phyloP scores from a whole-genome alignment of 352 stramenopile species.

The Blastocystis sp. region DNA sequence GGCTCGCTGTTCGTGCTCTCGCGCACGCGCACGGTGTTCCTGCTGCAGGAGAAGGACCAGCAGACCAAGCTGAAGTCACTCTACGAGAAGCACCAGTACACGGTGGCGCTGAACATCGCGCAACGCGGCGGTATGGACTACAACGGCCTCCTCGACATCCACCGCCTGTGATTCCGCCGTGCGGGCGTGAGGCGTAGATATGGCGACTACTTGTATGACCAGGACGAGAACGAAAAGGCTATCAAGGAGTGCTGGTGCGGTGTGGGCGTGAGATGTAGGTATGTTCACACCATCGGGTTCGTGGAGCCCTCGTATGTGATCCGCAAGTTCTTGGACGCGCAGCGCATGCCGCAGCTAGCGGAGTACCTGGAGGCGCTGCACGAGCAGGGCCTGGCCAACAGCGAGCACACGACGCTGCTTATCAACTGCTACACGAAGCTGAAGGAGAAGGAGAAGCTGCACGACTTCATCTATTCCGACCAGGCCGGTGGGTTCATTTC shows the following conservation, averaged over 20 bases:
- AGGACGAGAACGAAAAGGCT: conserved; percentile 89
- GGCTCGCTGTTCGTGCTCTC: conserved; percentile 69
- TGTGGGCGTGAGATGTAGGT: conserved; percentile 1
- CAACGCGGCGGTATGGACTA: conserved; percentile 81
- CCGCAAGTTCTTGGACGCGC: conserved; percentile 91
- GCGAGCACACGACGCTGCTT: conserved; percentile 87
- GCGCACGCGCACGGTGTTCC: conserved; percentile 78
- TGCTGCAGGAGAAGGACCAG: conserved; percentile 89
- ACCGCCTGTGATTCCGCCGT: conserved; percentile 76
- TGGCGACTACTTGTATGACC: conserved; percentile 94
- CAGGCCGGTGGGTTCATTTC: background rate
- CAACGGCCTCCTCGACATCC: conserved; percentile 89
- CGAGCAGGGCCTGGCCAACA: conserved; percentile 78
- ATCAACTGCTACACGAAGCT: conserved; percentile 91
- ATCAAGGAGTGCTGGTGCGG: conserved; percentile 86
- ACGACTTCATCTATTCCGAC: conserved; percentile 85
- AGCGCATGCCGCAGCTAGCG: conserved; percentile 91
- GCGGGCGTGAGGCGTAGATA: conserved; percentile 75
- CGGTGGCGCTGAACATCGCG: conserved; percentile 78
- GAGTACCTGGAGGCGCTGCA: conserved; percentile 92
- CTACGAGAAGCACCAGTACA: conserved; percentile 93
- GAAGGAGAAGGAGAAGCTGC: conserved; percentile 82
- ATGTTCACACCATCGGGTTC: conserved; percentile 76
- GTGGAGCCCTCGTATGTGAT: conserved; percentile 96
- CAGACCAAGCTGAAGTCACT: conserved; percentile 91